Evolutionary conservation across 148 eudicot species (phyloP).

Genomic region (Rhododendron kiyosumense): DNA sequence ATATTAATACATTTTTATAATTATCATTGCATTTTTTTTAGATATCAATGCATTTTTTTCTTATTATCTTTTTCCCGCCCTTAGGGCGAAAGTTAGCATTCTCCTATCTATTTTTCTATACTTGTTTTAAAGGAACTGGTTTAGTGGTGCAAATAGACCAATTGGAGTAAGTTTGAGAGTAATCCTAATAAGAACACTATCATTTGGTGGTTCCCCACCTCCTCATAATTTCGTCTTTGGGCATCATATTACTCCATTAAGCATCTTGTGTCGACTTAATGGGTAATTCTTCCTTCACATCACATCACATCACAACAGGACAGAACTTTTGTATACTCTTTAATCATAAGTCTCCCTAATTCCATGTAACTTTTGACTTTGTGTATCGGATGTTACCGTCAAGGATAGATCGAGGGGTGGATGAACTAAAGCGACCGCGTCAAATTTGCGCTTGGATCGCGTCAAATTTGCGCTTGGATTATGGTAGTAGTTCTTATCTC

Average conservation of each 20-base stretch:
- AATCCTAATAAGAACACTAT: conserved; percentile 16
- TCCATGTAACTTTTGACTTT: neutral
- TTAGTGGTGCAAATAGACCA: conserved; percentile 1
- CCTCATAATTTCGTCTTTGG: neutral
- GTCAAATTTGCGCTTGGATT: too few relatives aligned
- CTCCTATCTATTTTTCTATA: neutral
- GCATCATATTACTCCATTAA: neutral
- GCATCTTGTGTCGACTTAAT: conserved; percentile 10
- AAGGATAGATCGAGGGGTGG: neutral
- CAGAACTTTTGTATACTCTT: neutral
- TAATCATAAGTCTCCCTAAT: neutral
- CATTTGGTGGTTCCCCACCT: conserved; percentile 5
- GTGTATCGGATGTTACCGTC: neutral
- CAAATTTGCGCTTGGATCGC: too few relatives aligned
- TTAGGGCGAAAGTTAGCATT: too few relatives aligned
- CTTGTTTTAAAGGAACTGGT: neutral
- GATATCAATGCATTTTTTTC: too few relatives aligned
- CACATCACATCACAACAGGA: conserved; percentile 5
- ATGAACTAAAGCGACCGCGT: neutral
- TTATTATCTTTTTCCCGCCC: too few relatives aligned
- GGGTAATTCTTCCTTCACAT: neutral
- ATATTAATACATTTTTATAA: too few relatives aligned
- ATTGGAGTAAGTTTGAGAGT: conserved; percentile 5
- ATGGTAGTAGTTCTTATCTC: too few relatives aligned
- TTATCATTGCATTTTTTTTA: too few relatives aligned